phyloP scores from a whole-genome alignment of 371 early-diverging fungal genomes.

The Globomyces sp. region DNA sequence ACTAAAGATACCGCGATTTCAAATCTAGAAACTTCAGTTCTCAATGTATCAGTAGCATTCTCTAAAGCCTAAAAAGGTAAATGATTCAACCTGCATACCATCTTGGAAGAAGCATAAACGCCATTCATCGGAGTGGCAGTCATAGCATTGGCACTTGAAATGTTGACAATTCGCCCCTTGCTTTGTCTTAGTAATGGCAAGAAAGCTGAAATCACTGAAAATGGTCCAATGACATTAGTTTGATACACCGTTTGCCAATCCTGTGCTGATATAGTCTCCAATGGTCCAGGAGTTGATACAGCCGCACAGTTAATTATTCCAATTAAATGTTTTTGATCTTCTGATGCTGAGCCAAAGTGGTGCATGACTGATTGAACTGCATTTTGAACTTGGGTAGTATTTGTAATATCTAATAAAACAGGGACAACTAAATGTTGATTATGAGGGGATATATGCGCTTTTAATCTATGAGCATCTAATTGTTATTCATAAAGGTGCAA shows the following conservation, averaged over 20 bases:
- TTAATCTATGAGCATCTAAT: constrained; percentile 25
- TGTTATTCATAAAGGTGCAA: too few relatives aligned
- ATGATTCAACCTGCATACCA: constrained; percentile 57
- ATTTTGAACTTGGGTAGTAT: constrained; percentile 5
- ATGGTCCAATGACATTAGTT: constrained; percentile 37
- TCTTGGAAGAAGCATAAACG: constrained; percentile 58
- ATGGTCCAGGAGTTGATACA: constrained; percentile 27
- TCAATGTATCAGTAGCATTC: constrained; percentile 64
- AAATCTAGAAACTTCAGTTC: constrained; percentile 34
- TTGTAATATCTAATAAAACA: constrained; percentile 35
- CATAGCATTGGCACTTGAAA: constrained; percentile 34
- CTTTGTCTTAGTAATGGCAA: constrained; percentile 29
- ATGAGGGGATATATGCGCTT: constrained; percentile 9
- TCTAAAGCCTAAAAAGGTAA: constrained; percentile 69
- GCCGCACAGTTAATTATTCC: constrained; percentile 40
- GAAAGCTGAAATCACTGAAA: constrained; percentile 34
- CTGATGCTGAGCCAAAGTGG: not conserved
- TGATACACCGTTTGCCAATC: constrained; percentile 7
- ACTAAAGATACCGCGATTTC: constrained; percentile 36
- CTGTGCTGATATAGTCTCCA: constrained; percentile 26
- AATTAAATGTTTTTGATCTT: constrained; percentile 18
- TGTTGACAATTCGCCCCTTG: constrained; percentile 39
- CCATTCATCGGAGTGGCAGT: constrained; percentile 37
- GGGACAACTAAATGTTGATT: constrained; percentile 21
- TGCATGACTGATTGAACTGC: constrained; percentile 11